Evolutionary conservation across 2,329 filamentous ascomycete genomes (phyloP), one percentile per base, ranked within the genome.

Genomic region (Botrytis paeoniae): DNA sequence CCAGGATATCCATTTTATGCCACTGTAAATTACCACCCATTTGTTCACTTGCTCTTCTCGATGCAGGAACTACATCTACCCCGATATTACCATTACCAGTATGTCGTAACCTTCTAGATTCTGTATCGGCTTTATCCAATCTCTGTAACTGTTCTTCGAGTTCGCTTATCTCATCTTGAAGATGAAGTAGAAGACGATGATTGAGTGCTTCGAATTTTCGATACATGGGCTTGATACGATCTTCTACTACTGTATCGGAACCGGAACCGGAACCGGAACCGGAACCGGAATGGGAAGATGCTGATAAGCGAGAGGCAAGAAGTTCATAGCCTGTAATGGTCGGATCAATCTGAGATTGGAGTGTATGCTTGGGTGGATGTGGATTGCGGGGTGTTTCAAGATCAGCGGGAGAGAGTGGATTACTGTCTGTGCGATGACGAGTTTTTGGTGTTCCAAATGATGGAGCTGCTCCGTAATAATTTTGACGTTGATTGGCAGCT

Each of bases 81-180:
- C 75, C 75, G 8, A 68, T 9, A 57, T 68, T 32, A 4, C 9
- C 65, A 57, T 68, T 57, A 9, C 48, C 65, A 41, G 65, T 68
- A 32, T 68, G 48, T 16, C 48, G 14, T 35, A 69, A 75, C 16
- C 76, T 73, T 54, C 80, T 74, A 8, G 80, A 78, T 70, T 86
- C 84, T 0, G 87, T 87, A 76, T 89, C 88, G 1, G 83, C 82
- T 32, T 83, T 83, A 78, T 97, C 95, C 1, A 96, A 82, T 0
- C 85, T 84, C 29, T 89, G 87, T 1, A 98, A 86, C 73, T 95
- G 89, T 78, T 94, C 91, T 81, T 97, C 94, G 54, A 97, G 85
- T 78, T 95, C 92, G 43, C 86, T 86, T 29, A 97, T 88, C 80
- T 97, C 93, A 79, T 97, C 94, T 81, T 97, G 95, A 25, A 97